phyloP scores from a whole-genome alignment of 164 flowering plant genomes.

The Brasenia schreberi region DNA sequence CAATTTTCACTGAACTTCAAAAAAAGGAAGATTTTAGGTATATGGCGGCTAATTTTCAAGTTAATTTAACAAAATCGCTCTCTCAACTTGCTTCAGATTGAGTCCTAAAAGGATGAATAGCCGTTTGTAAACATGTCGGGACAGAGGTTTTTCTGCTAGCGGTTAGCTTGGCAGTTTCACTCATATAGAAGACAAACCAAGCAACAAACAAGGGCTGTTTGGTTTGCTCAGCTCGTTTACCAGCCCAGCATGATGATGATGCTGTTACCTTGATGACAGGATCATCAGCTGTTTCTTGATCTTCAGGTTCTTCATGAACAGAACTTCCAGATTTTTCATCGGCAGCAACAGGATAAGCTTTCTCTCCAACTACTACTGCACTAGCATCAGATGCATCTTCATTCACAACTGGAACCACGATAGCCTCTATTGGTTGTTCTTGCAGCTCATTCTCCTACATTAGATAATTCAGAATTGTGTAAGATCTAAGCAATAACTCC shows the following conservation, averaged over 20 bases:
- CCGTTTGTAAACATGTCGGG: no score
- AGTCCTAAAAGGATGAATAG: no score
- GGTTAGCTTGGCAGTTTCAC: not conserved
- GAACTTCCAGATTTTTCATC: not conserved
- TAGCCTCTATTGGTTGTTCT: not conserved
- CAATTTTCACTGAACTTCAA: no score
- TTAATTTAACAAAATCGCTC: no score
- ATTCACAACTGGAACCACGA: not conserved
- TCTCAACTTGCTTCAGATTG: no score
- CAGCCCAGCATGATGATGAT: not conserved
- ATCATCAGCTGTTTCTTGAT: not conserved
- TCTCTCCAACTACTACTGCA: not conserved
- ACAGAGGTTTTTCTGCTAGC: not conserved
- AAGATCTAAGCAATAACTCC: not conserved
- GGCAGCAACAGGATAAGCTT: not conserved
- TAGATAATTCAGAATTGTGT: not conserved
- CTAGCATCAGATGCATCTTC: not conserved
- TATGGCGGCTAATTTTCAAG: no score
- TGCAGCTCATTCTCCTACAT: not conserved
- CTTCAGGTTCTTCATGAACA: not conserved
- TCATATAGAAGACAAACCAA: no score
- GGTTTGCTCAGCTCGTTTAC: no score
- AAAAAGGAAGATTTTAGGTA: no score
- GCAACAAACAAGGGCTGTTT: no score
- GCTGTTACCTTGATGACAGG: not conserved